A percentile compares a stretch with the other conserved stretches of the same genome.
These are phyloP conservation scores for Neofusicoccum umdonicola DNA, from an alignment of 2,329 filamentous ascomycete species.

Conservation along the genomic window DNA sequence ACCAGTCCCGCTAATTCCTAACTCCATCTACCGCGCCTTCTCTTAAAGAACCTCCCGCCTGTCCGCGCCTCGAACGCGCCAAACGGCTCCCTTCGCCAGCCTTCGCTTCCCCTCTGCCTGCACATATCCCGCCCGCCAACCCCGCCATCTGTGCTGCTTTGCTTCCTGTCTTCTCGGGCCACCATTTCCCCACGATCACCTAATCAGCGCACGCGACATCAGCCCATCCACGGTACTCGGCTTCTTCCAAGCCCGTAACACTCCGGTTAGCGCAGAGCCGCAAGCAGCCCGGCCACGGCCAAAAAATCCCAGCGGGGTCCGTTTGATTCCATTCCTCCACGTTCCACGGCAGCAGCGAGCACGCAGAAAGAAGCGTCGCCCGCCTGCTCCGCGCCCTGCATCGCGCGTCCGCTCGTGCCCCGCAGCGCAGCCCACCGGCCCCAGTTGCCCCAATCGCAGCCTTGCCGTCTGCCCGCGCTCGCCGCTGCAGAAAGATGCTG, in stretches of 20 bases:
- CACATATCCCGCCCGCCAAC: neutral
- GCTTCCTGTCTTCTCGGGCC: neutral
- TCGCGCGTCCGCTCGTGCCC: neutral
- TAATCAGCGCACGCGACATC: slow-evolving; percentile 2
- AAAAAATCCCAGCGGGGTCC: neutral
- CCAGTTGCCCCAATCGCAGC: neutral
- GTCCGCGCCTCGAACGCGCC: neutral
- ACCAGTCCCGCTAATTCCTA: neutral
- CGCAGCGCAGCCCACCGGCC: neutral
- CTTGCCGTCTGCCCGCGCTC: neutral
- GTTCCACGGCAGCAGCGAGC: neutral
- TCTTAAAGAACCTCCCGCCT: neutral
- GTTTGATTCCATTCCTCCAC: neutral
- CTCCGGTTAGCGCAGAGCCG: slow-evolving; percentile 9
- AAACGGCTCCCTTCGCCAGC: neutral
- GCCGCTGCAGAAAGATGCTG: neutral
- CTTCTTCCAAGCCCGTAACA: neutral
- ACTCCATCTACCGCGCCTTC: slow-evolving; percentile 9
- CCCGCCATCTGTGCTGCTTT: neutral
- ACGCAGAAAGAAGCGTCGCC: neutral
- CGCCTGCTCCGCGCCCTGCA: neutral
- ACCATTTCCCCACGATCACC: neutral
- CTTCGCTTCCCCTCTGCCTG: neutral
- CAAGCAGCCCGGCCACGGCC: neutral
- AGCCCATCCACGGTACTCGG: neutral